Evolutionary conservation across 2,329 filamentous ascomycete genomes (phyloP).

Genomic region (Calonectria crousiana): DNA sequence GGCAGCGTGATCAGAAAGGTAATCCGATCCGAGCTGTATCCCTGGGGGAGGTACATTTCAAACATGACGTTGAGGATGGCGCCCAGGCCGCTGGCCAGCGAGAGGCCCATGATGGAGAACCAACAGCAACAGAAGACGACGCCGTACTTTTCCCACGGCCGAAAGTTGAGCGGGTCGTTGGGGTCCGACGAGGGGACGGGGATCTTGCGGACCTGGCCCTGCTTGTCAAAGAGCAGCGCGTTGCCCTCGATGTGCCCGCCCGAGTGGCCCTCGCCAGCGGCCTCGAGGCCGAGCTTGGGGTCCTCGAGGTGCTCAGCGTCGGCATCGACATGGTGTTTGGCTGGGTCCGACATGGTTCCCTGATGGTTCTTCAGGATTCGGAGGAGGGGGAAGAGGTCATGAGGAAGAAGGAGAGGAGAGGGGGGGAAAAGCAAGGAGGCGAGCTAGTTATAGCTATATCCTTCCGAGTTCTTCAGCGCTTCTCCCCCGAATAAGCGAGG

Average conservation of each 20-base stretch:
- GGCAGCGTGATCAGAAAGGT: neutral
- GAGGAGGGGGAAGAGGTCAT: neutral
- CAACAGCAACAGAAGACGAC: slow-evolving; percentile 14
- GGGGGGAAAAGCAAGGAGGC: neutral
- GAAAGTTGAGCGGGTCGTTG: slow-evolving; percentile 18
- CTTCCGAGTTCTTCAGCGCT: neutral
- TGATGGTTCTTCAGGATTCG: neutral
- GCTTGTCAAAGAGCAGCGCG: slow-evolving; percentile 2
- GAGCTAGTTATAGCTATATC: neutral
- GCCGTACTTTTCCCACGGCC: slow-evolving; percentile 13
- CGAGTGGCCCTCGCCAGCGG: neutral
- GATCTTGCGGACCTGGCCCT: slow-evolving; percentile 6
- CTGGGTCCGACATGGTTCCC: neutral
- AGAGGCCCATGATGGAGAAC: slow-evolving; percentile 18
- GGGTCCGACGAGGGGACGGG: slow-evolving; percentile 11
- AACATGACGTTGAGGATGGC: slow-evolving; percentile 14
- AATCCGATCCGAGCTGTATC: slow-evolving; percentile 10
- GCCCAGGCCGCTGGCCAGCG: slow-evolving; percentile 12
- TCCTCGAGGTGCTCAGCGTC: neutral
- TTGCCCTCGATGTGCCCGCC: slow-evolving; percentile 4
- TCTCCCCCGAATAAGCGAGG: neutral
- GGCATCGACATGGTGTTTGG: neutral
- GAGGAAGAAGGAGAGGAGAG: neutral
- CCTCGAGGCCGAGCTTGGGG: neutral
- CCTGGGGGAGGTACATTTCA: slow-evolving; percentile 7